Conservation (phyloP, 1,139 yeast genomes). For the Kodamaea arcana region DNA sequence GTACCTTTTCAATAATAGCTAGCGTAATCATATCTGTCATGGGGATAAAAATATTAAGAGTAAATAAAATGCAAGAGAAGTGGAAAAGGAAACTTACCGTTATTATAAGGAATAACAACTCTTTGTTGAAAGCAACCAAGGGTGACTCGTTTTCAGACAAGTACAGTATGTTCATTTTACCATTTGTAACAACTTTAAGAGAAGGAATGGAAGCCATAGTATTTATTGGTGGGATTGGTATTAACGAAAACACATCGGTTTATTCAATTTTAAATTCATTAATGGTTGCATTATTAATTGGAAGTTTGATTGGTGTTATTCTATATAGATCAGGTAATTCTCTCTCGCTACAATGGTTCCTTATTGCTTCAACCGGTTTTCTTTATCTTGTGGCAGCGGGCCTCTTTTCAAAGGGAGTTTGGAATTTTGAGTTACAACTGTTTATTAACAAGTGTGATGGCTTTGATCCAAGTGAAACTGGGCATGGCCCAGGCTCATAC, state of each 20-base stretch:
- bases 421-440: slow-evolving; percentile 42
- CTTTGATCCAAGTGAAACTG: slow-evolving; percentile 45
- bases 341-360: slow-evolving; percentile 38
- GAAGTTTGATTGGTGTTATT: slow-evolving; percentile 31
- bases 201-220: slow-evolving; percentile 50
- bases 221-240: slow-evolving; percentile 46
- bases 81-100: slow-evolving; percentile 66
- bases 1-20: slow-evolving; percentile 41
- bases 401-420: slow-evolving; percentile 42
- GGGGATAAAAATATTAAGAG: slow-evolving; percentile 43
- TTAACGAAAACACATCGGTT: slow-evolving; percentile 36
- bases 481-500: slow-evolving; percentile 46
- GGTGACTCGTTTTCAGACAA: slow-evolving; percentile 20
- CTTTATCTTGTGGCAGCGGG: slow-evolving; percentile 46
- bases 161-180: slow-evolving; percentile 39
- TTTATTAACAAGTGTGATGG: slow-evolving; percentile 42
- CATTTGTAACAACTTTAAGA: slow-evolving; percentile 43
- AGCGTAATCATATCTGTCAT: slow-evolving; percentile 41
- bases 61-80: slow-evolving; percentile 71
- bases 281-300: slow-evolving; percentile 28
- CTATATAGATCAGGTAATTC: slow-evolving; percentile 43
- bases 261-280: slow-evolving; percentile 32
- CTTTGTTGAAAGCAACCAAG: slow-evolving; percentile 7
- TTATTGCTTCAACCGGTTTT: slow-evolving; percentile 38
- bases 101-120: slow-evolving; percentile 7